Evolutionary conservation across 2,329 filamentous ascomycete species (phyloP).

Genomic region (Aspergillus arachidicola): DNA sequence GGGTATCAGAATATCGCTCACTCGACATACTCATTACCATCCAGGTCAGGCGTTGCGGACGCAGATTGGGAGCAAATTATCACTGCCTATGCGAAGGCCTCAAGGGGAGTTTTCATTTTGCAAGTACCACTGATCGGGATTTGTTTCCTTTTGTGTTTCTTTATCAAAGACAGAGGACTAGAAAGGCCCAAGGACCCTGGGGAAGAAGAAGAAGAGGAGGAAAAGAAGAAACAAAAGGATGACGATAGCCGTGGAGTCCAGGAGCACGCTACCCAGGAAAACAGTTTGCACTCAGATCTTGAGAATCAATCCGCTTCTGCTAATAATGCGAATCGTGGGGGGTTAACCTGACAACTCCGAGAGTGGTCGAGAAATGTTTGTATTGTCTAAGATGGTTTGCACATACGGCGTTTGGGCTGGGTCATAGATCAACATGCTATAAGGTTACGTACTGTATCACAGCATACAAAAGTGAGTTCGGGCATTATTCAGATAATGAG

Average conservation of each 20-base stretch:
- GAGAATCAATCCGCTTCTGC: neutral
- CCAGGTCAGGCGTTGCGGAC: constrained; percentile 29
- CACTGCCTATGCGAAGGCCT: constrained; percentile 57
- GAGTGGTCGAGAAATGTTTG: neutral
- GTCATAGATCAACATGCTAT: neutral
- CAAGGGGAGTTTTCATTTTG: constrained; percentile 58
- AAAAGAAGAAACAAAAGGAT: constrained; percentile 32
- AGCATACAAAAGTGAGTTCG: neutral
- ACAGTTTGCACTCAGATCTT: neutral
- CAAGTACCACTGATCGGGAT: constrained; percentile 57
- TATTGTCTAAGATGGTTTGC: neutral
- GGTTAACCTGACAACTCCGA: neutral
- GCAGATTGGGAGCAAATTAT: constrained; percentile 47
- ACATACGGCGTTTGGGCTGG: neutral
- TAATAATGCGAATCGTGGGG: neutral
- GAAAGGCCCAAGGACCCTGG: constrained; percentile 35
- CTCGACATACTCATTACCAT: constrained; percentile 43
- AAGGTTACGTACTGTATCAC: neutral
- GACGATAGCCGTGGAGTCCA: constrained; percentile 24
- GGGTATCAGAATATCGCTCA: constrained; percentile 42
- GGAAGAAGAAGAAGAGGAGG: constrained; percentile 29
- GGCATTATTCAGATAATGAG: neutral
- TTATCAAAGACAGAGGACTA: constrained; percentile 57
- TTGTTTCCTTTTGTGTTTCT: constrained; percentile 53
- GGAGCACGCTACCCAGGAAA: neutral